These are phyloP conservation scores for Bipolaris cookei DNA, from an alignment of 2,329 filamentous ascomycete species.

Conservation along the genomic window DNA sequence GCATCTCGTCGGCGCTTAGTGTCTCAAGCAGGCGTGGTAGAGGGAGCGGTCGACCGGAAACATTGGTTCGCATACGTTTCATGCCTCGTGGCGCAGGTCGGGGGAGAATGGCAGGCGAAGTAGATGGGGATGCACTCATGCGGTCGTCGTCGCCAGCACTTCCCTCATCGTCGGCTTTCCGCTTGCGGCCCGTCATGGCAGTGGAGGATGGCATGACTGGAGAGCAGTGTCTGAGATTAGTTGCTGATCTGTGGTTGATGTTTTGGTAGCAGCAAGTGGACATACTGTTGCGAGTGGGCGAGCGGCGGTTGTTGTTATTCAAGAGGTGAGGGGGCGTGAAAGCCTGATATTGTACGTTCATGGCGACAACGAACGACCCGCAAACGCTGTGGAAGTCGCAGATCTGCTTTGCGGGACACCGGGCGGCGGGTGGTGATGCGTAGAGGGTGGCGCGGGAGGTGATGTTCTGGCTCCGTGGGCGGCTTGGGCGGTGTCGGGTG, in stretches of 20 bases:
- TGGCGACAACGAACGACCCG: slow-evolving; percentile 47
- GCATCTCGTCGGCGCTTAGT: slow-evolving; percentile 81
- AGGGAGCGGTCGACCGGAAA: slow-evolving; percentile 69
- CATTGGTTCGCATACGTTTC: slow-evolving; percentile 71
- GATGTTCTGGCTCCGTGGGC: slow-evolving; percentile 8
- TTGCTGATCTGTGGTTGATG: slow-evolving; percentile 8
- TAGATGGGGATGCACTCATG: slow-evolving; percentile 87
- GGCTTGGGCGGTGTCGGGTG: slow-evolving; percentile 17
- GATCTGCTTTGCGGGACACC: slow-evolving; percentile 19
- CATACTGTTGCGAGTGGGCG: slow-evolving; percentile 66
- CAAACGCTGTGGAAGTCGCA: slow-evolving; percentile 25
- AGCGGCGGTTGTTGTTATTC: slow-evolving; percentile 59
- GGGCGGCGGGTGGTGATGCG: slow-evolving; percentile 3
- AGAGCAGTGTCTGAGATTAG: slow-evolving; percentile 16
- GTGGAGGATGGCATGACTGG: slow-evolving; percentile 47
- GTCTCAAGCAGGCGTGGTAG: slow-evolving; percentile 89
- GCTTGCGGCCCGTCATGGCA: slow-evolving; percentile 68
- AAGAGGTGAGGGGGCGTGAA: slow-evolving; percentile 67
- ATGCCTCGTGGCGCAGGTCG: slow-evolving; percentile 65
- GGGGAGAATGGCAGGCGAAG: slow-evolving; percentile 76
- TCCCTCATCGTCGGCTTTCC: slow-evolving; percentile 80
- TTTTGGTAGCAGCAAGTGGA: slow-evolving; percentile 18
- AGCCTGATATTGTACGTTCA: slow-evolving; percentile 68
- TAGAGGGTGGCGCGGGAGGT: background rate
- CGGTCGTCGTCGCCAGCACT: slow-evolving; percentile 70